Conservation (phyloP, 768 basidiomycete species). For the Stropharia rugosoannulata region DNA sequence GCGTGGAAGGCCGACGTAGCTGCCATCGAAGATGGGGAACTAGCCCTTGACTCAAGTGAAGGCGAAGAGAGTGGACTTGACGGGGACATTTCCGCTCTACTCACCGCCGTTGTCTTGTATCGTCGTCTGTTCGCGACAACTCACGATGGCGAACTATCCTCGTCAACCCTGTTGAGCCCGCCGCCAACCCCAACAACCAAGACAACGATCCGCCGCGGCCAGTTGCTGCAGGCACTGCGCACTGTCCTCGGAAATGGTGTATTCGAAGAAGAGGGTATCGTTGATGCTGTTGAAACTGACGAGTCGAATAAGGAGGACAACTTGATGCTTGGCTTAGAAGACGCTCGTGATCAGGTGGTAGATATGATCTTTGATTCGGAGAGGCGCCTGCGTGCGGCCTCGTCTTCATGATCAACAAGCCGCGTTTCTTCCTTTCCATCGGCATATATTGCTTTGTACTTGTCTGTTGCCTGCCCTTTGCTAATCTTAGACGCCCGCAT, state of each 20-base stretch:
- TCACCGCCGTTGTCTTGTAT: slow-evolving; percentile 62
- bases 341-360: slow-evolving; percentile 74
- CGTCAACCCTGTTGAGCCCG: slow-evolving; percentile 50
- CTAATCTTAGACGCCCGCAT: too few species aligned
- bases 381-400: slow-evolving; percentile 23
- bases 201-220: background rate
- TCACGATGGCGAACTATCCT: slow-evolving; percentile 10
- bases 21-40: slow-evolving; percentile 20
- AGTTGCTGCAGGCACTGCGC: background rate
- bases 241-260: background rate
- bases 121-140: slow-evolving; percentile 48
- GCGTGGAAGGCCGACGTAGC: slow-evolving; percentile 41
- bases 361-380: slow-evolving; percentile 60
- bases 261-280: background rate
- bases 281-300: slow-evolving; percentile 22
- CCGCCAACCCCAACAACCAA: slow-evolving; percentile 53
- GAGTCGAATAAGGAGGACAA: slow-evolving; percentile 63
- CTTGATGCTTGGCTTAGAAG: slow-evolving; percentile 47
- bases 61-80: slow-evolving; percentile 26
- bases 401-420: background rate
- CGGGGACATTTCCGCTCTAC: slow-evolving; percentile 49
- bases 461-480: too few species aligned
- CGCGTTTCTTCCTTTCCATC: background rate
- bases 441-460: too few species aligned
- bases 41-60: slow-evolving; percentile 30